Percentiles rank a stretch among this genome's conserved stretches.
Evolutionary conservation across 176 grass and related monocot species (phyloP).

Genomic region (Coix lacrymajobi): DNA sequence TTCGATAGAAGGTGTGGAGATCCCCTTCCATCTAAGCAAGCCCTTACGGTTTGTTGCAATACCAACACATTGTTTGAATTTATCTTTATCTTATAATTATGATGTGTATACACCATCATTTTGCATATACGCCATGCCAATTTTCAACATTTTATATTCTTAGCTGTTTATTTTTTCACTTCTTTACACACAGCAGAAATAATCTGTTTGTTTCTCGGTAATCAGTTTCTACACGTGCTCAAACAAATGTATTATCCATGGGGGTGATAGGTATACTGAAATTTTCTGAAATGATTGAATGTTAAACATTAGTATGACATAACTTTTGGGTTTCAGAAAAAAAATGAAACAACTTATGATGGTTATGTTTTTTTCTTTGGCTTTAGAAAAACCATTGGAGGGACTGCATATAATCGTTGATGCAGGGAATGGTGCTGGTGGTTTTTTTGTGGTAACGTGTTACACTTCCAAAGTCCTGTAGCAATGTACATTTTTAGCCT

Average conservation of each 20-base stretch:
- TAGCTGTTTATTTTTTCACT: not conserved
- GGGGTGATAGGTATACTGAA: not conserved
- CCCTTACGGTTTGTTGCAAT: not conserved
- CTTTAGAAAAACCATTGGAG: constrained; percentile 81
- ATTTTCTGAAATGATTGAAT: not conserved
- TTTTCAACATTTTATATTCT: not conserved
- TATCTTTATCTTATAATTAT: not conserved
- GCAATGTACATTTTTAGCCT: not conserved
- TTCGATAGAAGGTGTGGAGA: not conserved
- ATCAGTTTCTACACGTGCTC: not conserved
- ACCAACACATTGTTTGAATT: not conserved
- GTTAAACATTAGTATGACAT: constrained; percentile 5
- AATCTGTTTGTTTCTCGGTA: not conserved
- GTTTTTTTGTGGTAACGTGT: constrained; percentile 92
- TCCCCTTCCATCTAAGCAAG: not conserved
- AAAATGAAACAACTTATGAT: not conserved
- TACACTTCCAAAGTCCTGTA: not conserved
- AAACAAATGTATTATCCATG: not conserved
- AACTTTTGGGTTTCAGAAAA: too few relatives aligned
- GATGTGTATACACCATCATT: not conserved
- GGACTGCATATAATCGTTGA: constrained; percentile 89
- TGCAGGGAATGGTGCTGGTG: constrained; percentile 94
- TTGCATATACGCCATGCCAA: not conserved
- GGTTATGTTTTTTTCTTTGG: constrained; percentile 11
- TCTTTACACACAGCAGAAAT: not conserved